These are phyloP conservation scores for Tylopilus sp. DNA, from an alignment of 1,284 basidiomycete genomes.

Conservation along the genomic window DNA sequence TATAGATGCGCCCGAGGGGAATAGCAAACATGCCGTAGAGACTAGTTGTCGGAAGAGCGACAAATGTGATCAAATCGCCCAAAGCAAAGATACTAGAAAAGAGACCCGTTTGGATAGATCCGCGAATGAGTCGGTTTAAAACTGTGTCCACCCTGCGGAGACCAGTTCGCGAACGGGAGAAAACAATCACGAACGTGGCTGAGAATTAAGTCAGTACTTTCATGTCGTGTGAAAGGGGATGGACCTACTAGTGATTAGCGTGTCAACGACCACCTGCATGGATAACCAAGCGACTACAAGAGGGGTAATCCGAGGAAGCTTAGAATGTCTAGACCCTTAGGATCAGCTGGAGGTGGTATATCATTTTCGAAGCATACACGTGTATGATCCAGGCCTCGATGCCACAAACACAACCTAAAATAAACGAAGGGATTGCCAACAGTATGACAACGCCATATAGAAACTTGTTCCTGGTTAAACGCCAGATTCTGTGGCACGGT, in stretches of 20 bases:
- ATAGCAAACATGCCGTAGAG: slow-evolving; percentile 33
- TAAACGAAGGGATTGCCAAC: slow-evolving; percentile 35
- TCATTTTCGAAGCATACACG: slow-evolving; percentile 29
- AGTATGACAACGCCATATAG: slow-evolving; percentile 34
- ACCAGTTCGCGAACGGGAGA: slow-evolving; percentile 40
- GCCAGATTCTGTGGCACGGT: slow-evolving; percentile 17
- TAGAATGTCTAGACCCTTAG: slow-evolving; percentile 22
- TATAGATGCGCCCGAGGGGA: slow-evolving; percentile 36
- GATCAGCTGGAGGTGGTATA: not conserved
- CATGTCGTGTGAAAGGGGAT: not conserved
- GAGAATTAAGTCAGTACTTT: slow-evolving; percentile 16
- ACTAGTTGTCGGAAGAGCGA: slow-evolving; percentile 24
- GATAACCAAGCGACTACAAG: slow-evolving; percentile 40
- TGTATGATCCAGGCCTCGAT: slow-evolving; percentile 34
- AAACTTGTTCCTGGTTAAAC: slow-evolving; percentile 1
- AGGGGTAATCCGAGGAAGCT: slow-evolving; percentile 23
- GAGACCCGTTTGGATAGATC: slow-evolving; percentile 44
- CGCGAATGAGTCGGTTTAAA: slow-evolving; percentile 44
- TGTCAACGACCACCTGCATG: slow-evolving; percentile 40
- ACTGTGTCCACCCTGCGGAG: slow-evolving; percentile 20
- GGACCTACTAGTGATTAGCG: slow-evolving; percentile 33
- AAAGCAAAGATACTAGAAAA: slow-evolving; percentile 44
- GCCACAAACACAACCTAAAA: slow-evolving; percentile 30
- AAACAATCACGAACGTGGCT: slow-evolving; percentile 17
- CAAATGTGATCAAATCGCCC: slow-evolving; percentile 39